These are phyloP conservation scores for Aspergillus ruber DNA, from an alignment of 2,329 filamentous ascomycete species.

Conservation along the genomic window DNA sequence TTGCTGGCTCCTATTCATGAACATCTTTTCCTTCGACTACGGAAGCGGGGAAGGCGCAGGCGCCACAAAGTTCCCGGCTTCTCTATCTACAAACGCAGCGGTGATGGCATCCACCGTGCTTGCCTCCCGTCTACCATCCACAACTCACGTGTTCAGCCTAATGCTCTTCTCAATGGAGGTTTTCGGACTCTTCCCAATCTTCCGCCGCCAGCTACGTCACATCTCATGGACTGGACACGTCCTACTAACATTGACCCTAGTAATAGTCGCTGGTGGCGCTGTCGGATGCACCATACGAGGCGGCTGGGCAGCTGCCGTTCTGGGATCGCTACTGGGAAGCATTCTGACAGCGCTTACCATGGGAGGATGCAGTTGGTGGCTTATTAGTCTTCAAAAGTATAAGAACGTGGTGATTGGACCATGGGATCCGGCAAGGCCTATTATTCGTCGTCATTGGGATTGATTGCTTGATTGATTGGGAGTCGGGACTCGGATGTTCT, in stretches of 20 bases:
- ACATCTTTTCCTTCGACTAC: conserved; percentile 98
- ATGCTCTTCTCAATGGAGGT: conserved; percentile 96
- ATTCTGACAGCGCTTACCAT: conserved; percentile 70
- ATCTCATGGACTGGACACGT: conserved; percentile 77
- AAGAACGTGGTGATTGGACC: conserved; percentile 98
- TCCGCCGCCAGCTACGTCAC: conserved; percentile 78
- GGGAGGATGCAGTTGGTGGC: conserved; percentile 95
- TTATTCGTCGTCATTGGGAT: conserved; percentile 40
- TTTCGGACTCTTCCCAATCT: conserved; percentile 96
- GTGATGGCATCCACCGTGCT: conserved; percentile 95
- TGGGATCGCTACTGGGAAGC: conserved; percentile 71
- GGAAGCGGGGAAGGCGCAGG: conserved; percentile 51
- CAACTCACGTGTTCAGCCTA: conserved; percentile 88
- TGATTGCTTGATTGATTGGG: conserved; percentile 7
- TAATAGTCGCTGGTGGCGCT: conserved; percentile 72
- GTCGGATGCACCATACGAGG: conserved; percentile 57
- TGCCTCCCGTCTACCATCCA: conserved; percentile 79
- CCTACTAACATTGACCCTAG: conserved; percentile 65
- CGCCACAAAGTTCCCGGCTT: conserved; percentile 49
- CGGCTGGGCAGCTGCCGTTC: conserved; percentile 51
- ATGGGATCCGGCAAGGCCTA: conserved; percentile 88
- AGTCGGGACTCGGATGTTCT: neutral
- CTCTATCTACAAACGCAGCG: conserved; percentile 87
- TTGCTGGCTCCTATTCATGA: conserved; percentile 86
- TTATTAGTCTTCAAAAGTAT: conserved; percentile 94